Base-by-base conservation (phyloP, 2,329 filamentous ascomycete genomes). In the Colletotrichum ledebouriae region DNA sequence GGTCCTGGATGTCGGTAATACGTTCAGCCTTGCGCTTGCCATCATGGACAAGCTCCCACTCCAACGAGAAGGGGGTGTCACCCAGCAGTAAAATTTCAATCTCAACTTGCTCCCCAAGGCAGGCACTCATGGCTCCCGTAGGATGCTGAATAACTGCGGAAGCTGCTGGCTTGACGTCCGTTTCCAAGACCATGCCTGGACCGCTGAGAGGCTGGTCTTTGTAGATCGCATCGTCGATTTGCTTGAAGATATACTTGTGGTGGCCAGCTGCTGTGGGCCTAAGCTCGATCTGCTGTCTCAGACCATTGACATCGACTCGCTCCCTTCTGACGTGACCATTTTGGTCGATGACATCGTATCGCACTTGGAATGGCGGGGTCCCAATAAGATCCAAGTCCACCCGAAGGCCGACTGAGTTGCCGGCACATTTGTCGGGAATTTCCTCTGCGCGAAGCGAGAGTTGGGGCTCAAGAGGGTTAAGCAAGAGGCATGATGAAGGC, bases 361-460 rank as follows among this genome's bases (percentile, higher is more conserved):
- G 84, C 52, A 99, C 84, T n/a, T 85, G 84, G 80, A 99, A 99
- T 1, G 95, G 95, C 52, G 97, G 95, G 0, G 94, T 97, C 69
- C 96, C 96, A 33, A 95, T 92, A 44, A 99, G 85, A 76, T 98
- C 94, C 57, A 99, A 82, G 75, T 96, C 92, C 47, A 99, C 93
- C 11, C 92, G 88, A 62, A 99, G 86, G 46, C 96, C 96, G 70
- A 99, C 93, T 0, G 96, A 94, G 75, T 94, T 97, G 55, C 94
- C 94, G 41, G 94, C 95, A 77, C 96, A 99, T 77, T 97, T 97
- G 78, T 99, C 96, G 59, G 93, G 92, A 49, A 99, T 94, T 70
- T 94, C 91, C 73, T 97, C 92, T 6, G 89, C 86, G 37, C 86
- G 87, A 57, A 99, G 83, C 4, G 88, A 84, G 66, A 99, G 78